Conservation (phyloP, 106 monocot species). For the Platanthera zijinensis region DNA sequence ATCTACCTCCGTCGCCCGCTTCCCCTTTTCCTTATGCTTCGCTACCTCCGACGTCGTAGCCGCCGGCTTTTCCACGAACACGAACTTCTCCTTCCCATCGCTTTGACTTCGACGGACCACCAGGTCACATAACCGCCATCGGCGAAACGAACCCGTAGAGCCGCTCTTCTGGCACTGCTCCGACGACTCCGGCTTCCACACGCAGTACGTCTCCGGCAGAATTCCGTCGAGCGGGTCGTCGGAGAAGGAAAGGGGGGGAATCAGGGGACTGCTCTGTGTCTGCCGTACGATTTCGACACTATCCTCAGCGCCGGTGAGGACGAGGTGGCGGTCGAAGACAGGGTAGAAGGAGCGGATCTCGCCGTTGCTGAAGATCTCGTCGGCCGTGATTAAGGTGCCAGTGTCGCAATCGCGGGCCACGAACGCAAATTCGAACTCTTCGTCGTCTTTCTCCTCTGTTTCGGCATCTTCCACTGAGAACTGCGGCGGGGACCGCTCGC, state of each 20-base stretch:
- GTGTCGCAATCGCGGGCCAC: not conserved
- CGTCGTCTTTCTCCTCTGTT: constrained; percentile 10
- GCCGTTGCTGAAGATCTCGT: constrained; percentile 9
- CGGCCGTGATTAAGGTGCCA: not conserved
- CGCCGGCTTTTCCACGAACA: constrained; percentile 5
- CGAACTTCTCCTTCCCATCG: constrained; percentile 29
- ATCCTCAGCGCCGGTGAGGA: not conserved
- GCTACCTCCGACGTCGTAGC: not conserved
- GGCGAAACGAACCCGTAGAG: constrained; percentile 31
- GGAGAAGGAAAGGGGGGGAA: constrained; percentile 7
- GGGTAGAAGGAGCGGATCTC: constrained; percentile 8
- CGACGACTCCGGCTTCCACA: constrained; percentile 2
- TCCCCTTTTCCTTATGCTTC: constrained; percentile 4
- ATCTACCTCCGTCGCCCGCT: not conserved
- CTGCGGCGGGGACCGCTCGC: constrained; percentile 5
- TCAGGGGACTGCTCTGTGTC: not conserved
- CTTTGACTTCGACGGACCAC: constrained; percentile 26
- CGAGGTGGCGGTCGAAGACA: constrained; percentile 11
- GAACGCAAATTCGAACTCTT: constrained; percentile 9
- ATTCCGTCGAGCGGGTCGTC: not conserved
- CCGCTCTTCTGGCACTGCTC: not conserved
- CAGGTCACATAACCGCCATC: constrained; percentile 30
- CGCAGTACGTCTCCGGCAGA: constrained; percentile 4
- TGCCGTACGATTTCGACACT: not conserved
- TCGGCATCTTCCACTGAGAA: constrained; percentile 3